A percentile compares a stretch with the other conserved stretches of the same genome.
These are phyloP conservation scores for Colletotrichum sp. DNA, from an alignment of 2,329 filamentous ascomycete genomes.

Conservation along the genomic window DNA sequence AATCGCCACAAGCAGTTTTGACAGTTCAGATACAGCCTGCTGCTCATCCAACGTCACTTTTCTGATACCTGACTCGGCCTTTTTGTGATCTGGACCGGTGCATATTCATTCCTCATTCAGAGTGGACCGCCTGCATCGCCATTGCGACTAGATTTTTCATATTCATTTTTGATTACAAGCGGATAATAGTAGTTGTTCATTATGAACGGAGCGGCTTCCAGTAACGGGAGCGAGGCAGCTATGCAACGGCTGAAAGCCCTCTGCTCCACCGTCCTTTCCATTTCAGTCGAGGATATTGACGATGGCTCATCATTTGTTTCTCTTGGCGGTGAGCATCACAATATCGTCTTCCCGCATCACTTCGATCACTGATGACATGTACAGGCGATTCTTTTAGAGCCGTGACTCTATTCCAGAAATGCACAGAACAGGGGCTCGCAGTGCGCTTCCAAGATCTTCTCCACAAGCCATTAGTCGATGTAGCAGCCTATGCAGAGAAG, in stretches of 20 bases:
- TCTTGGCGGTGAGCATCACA: background rate
- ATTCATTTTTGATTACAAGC: background rate
- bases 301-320: background rate
- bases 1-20: background rate
- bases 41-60: background rate
- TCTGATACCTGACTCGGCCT: background rate
- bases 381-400: slow-evolving; percentile 17
- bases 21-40: background rate
- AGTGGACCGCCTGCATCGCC: background rate
- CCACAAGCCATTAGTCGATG: background rate
- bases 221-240: background rate
- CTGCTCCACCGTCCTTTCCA: background rate
- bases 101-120: background rate
- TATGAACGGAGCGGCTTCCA: background rate
- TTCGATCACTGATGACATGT: background rate
- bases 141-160: background rate
- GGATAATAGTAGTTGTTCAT: background rate
- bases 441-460: slow-evolving; percentile 12
- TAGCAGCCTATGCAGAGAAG: background rate
- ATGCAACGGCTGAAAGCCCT: background rate
- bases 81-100: background rate
- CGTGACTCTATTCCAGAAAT: slow-evolving; percentile 1
- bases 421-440: background rate
- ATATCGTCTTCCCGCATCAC: no score
- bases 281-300: background rate